Evolutionary conservation across 2,329 filamentous ascomycete species (phyloP).

Genomic region (Rosellinia necatrix): DNA sequence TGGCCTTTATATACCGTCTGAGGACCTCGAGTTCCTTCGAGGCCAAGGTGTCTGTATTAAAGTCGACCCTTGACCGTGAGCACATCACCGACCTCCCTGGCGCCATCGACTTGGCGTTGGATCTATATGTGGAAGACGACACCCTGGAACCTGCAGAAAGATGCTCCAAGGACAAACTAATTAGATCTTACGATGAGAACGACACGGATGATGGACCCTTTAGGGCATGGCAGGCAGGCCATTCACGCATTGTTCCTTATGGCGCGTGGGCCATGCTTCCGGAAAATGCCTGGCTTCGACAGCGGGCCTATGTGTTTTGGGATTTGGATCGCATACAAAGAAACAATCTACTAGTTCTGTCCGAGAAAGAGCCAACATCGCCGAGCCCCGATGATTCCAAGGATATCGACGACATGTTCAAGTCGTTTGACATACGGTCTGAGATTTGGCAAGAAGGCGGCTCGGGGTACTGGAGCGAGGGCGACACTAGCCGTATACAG

Average conservation of each 20-base stretch:
- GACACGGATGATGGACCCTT: neutral
- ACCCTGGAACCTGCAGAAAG: neutral
- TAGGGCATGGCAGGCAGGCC: neutral
- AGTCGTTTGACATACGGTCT: constrained; percentile 22
- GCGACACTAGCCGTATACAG: constrained; percentile 1
- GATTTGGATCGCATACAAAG: constrained; percentile 15
- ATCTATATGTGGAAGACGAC: neutral
- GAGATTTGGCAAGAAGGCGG: constrained; percentile 23
- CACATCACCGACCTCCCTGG: neutral
- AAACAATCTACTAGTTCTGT: neutral
- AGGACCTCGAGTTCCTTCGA: neutral
- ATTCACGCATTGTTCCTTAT: neutral
- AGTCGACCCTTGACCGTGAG: neutral
- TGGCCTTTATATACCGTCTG: neutral
- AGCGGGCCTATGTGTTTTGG: constrained; percentile 26
- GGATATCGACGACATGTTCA: constrained; percentile 11
- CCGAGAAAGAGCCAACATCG: neutral
- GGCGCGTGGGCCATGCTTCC: constrained; percentile 12
- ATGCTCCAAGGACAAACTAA: neutral
- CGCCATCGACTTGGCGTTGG: neutral
- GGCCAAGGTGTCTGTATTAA: neutral
- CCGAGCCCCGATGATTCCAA: neutral
- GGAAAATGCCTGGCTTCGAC: constrained; percentile 14
- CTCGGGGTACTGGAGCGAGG: constrained; percentile 23
- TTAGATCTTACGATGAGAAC: neutral